These are phyloP conservation scores for Gillenia trifoliata DNA, from an alignment of 306 rosid genomes.

Conservation along the genomic window DNA sequence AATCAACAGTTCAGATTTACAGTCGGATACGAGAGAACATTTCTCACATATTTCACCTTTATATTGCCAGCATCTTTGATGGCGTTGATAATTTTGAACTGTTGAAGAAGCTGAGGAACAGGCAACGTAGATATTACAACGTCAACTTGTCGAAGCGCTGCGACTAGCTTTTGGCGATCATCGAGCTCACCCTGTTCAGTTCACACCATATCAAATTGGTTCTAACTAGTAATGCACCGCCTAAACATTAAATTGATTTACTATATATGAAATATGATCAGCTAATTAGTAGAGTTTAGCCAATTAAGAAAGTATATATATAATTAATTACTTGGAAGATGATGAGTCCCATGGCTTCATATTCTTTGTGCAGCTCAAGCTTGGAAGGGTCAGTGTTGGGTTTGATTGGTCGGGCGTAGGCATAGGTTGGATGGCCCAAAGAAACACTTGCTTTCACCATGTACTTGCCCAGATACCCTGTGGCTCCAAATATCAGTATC, in stretches of 20 bases:
- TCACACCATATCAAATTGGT: background rate
- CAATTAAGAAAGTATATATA: background rate
- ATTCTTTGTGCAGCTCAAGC: constrained; percentile 19
- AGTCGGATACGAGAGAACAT: background rate
- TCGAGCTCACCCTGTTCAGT: constrained; percentile 34
- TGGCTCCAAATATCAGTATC: constrained; percentile 32
- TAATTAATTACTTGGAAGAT: constrained; percentile 29
- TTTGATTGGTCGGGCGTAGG: constrained; percentile 26
- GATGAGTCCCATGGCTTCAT: constrained; percentile 33
- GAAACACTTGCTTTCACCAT: constrained; percentile 42
- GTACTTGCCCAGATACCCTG: constrained; percentile 38
- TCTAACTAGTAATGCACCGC: background rate
- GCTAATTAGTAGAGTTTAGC: background rate
- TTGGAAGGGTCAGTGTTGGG: constrained; percentile 19
- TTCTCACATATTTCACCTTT: constrained; percentile 27
- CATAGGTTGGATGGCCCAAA: constrained; percentile 36
- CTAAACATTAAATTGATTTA: background rate
- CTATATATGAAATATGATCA: background rate
- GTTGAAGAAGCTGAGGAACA: constrained; percentile 41
- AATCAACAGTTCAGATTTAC: background rate
- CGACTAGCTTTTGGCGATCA: constrained; percentile 38
- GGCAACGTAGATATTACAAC: constrained; percentile 42
- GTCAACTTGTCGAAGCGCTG: constrained; percentile 27
- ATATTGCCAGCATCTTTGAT: constrained; percentile 39
- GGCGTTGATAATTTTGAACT: constrained; percentile 40